Evolutionary conservation across 305 asterid species (phyloP).

Genomic region (Fraxinus albicans): DNA sequence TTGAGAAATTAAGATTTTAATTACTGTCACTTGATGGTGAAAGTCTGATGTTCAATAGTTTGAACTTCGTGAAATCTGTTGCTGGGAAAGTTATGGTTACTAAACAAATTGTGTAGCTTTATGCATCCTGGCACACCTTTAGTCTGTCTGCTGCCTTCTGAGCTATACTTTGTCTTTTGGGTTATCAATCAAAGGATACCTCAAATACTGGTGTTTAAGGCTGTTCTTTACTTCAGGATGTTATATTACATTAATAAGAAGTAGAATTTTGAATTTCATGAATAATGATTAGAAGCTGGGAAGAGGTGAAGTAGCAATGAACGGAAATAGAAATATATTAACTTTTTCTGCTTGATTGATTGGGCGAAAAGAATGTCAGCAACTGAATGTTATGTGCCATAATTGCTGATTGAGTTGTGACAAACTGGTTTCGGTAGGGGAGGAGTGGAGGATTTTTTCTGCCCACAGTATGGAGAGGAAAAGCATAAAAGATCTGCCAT

Average conservation of each 20-base stretch:
- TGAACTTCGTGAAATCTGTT: conserved; percentile 7
- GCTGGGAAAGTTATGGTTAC: conserved; percentile 3
- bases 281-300: background rate
- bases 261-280: conserved; percentile 7
- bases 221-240: conserved; percentile 13
- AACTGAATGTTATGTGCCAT: background rate
- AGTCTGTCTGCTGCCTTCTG: conserved; percentile 10
- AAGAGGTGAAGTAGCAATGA: background rate
- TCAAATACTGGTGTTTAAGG: conserved; percentile 5
- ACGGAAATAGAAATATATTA: background rate
- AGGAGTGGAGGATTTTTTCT: background rate
- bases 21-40: conserved; percentile 7
- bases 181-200: background rate
- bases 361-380: background rate
- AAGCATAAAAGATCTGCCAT: background rate
- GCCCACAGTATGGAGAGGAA: background rate
- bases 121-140: conserved; percentile 1
- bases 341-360: background rate
- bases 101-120: background rate
- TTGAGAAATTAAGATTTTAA: conserved; percentile 16
- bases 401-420: background rate
- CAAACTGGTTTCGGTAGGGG: background rate
- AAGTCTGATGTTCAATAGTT: conserved; percentile 12
- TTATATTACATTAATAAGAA: conserved; percentile 8
- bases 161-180: background rate